A percentile compares a stretch with the other conserved stretches of the same genome.
Conservation (phyloP, 2,329 filamentous ascomycete species). For the Corniculantispora saksenae region DNA sequence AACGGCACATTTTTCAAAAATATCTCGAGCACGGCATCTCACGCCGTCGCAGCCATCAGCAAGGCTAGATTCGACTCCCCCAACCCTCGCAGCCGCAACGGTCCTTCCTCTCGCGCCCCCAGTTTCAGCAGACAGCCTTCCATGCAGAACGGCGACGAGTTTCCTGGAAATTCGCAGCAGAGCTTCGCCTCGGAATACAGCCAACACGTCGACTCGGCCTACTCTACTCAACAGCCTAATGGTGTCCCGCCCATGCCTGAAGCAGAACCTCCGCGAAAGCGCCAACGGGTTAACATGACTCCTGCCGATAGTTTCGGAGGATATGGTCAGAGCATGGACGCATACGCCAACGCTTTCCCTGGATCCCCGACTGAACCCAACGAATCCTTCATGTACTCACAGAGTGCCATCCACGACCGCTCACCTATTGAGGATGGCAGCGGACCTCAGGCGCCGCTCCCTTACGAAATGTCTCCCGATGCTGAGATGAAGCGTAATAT, state of each 20-base stretch:
- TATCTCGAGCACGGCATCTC: conserved; percentile 89
- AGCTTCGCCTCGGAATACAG: conserved; percentile 77
- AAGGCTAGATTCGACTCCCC: conserved; percentile 94
- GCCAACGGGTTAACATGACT: conserved; percentile 60
- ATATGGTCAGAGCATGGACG: conserved; percentile 50
- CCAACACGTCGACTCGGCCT: conserved; percentile 70
- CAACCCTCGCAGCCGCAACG: conserved; percentile 65
- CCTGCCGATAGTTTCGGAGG: conserved; percentile 60
- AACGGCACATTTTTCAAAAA: conserved; percentile 96
- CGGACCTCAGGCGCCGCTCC: conserved; percentile 65
- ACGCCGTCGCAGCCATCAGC: conserved; percentile 92
- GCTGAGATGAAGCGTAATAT: conserved; percentile 79
- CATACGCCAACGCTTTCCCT: conserved; percentile 52
- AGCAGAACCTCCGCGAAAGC: conserved; percentile 79
- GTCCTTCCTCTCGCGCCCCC: conserved; percentile 61
- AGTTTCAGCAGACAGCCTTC: conserved; percentile 73
- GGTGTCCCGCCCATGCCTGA: conserved; percentile 49
- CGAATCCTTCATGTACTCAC: conserved; percentile 73
- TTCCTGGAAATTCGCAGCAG: conserved; percentile 78
- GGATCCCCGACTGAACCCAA: conserved; percentile 79
- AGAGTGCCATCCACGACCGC: conserved; percentile 46
- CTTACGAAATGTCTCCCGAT: conserved; percentile 60
- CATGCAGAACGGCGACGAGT: conserved; percentile 68
- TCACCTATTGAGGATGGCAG: conserved; percentile 51
- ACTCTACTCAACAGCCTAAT: conserved; percentile 57